Evolutionary conservation across 2,329 filamentous ascomycete genomes (phyloP).

Genomic region (Colletotrichum cereale): DNA sequence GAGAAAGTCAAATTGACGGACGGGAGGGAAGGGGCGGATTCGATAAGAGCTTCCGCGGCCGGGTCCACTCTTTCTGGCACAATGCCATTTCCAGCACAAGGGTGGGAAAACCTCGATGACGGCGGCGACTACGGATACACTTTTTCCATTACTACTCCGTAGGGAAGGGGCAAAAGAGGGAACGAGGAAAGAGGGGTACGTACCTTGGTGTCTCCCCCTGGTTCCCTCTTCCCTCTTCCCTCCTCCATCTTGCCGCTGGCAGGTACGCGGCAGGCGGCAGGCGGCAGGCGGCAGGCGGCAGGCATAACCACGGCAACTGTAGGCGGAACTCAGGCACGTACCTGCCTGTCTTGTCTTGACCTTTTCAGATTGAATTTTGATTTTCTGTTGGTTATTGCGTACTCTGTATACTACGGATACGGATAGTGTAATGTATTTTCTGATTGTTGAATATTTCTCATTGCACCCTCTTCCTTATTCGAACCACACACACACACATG

Average conservation of each 20-base stretch:
- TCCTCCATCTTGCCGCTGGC: not conserved
- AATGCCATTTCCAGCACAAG: constrained; percentile 23
- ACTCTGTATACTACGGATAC: no score
- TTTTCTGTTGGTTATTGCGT: no score
- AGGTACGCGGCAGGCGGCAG: not conserved
- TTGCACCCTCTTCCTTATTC: not conserved
- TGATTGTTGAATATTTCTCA: not conserved
- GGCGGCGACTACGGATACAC: not conserved
- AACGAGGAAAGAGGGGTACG: constrained; percentile 2
- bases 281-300: not conserved
- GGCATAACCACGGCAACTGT: not conserved
- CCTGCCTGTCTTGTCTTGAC: not conserved
- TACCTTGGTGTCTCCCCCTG: not conserved
- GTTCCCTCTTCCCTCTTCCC: constrained; percentile 7
- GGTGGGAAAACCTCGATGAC: constrained; percentile 12
- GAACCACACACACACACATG: not conserved
- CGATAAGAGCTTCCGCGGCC: constrained; percentile 24
- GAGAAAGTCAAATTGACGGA: not conserved
- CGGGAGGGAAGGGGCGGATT: not conserved
- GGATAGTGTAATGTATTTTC: no score
- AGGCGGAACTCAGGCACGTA: not conserved
- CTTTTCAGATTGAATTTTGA: not conserved
- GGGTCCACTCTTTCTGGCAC: constrained; percentile 24
- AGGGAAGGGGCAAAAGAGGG: not conserved
- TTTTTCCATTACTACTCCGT: no score